Percentiles rank a stretch among this genome's conserved stretches.
These are phyloP conservation scores for Serendipita sp. DNA, from an alignment of 768 basidiomycete species.

Conservation along the genomic window DNA sequence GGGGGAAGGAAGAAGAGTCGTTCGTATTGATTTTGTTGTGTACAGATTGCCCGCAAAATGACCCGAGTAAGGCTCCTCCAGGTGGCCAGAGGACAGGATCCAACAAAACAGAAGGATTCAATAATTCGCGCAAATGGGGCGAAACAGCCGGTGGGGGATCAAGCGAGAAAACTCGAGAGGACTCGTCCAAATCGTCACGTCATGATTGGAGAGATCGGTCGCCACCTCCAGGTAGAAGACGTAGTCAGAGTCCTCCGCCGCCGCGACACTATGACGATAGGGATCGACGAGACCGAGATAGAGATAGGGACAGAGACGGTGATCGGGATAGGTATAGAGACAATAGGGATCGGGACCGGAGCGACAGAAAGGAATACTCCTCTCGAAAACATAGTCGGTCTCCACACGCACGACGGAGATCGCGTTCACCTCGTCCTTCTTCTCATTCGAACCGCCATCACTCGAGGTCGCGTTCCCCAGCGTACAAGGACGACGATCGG, in stretches of 20 bases:
- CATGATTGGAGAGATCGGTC: neutral
- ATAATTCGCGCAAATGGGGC: neutral
- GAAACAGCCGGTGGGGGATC: neutral
- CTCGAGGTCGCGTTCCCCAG: neutral
- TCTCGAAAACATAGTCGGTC: neutral
- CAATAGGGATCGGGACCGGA: too few species aligned
- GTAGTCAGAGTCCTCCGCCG: neutral
- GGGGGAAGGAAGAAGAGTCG: too few species aligned
- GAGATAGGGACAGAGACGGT: neutral
- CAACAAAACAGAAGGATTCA: neutral
- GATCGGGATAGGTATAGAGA: too few species aligned
- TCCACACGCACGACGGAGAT: neutral
- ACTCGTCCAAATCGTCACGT: neutral
- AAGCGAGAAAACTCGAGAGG: too few species aligned
- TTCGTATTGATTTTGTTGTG: neutral
- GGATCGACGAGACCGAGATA: neutral
- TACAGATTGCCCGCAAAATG: constrained; percentile 13
- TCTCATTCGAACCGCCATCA: neutral
- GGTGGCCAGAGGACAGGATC: neutral
- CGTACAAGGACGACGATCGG: neutral
- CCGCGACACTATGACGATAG: neutral
- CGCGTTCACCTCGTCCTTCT: neutral
- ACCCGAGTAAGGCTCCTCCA: neutral
- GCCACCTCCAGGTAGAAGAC: neutral
- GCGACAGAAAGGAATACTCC: too few species aligned